These are phyloP conservation scores for Byssothecium circinans DNA, from an alignment of 2,329 filamentous ascomycete genomes.

Conservation along the genomic window DNA sequence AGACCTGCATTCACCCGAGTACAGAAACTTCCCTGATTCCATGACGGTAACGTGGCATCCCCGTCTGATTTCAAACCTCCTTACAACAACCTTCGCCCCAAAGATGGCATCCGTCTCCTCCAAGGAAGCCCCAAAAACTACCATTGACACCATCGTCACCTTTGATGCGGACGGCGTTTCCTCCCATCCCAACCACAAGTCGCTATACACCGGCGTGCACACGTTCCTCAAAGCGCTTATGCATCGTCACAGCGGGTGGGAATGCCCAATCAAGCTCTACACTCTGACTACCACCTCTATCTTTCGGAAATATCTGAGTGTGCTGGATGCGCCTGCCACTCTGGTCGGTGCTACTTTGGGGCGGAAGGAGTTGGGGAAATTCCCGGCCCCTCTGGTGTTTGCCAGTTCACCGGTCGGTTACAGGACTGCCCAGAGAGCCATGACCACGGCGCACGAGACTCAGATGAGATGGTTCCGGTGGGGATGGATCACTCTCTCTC, in stretches of 20 bases:
- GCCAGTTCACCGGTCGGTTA: conserved; percentile 67
- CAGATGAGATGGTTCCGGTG: conserved; percentile 99
- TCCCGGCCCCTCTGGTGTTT: conserved; percentile 64
- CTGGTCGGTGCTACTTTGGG: conserved; percentile 58
- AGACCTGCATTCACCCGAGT: not conserved
- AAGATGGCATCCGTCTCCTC: conserved; percentile 52
- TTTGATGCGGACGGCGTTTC: conserved; percentile 86
- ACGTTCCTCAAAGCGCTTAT: conserved; percentile 70
- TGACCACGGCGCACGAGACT: conserved; percentile 86
- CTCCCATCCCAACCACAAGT: conserved; percentile 89
- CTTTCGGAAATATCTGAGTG: conserved; percentile 75
- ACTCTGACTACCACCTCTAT: conserved; percentile 74
- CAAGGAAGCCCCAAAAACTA: conserved; percentile 52
- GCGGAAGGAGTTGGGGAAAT: conserved; percentile 56
- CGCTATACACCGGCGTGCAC: conserved; percentile 79
- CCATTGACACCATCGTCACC: conserved; percentile 82
- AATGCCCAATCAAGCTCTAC: conserved; percentile 80
- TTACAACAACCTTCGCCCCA: conserved; percentile 74
- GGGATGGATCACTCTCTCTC: conserved; percentile 86
- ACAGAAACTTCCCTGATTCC: conserved; percentile 78
- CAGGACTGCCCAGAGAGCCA: conserved; percentile 75
- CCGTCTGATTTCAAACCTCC: conserved; percentile 67
- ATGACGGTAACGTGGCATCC: conserved; percentile 81
- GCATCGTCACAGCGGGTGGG: conserved; percentile 64
- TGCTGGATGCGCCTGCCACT: conserved; percentile 76